A percentile compares a stretch with the other conserved stretches of the same genome.
These are phyloP conservation scores for Phytophthora chlamydospora DNA, from an alignment of 352 stramenopile genomes.

Conservation along the genomic window DNA sequence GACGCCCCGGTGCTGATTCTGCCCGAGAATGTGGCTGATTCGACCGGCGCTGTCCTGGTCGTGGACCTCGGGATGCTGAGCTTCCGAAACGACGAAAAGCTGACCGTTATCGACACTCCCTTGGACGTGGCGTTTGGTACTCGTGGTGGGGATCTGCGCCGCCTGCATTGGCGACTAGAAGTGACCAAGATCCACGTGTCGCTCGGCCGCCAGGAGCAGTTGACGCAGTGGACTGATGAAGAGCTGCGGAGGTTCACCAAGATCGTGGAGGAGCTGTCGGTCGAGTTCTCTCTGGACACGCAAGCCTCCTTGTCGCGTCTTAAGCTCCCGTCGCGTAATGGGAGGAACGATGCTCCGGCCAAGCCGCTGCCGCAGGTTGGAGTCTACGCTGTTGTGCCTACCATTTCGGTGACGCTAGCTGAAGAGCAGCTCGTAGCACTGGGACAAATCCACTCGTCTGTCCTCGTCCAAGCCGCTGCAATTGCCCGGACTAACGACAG, in stretches of 20 bases:
- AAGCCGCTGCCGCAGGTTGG: constrained; percentile 37
- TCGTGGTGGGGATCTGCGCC: constrained; percentile 20
- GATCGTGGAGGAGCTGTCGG: constrained; percentile 67
- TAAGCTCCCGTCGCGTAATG: constrained; percentile 19
- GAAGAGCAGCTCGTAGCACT: constrained; percentile 61
- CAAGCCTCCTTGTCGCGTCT: constrained; percentile 35
- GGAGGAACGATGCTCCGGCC: neutral
- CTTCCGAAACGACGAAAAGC: constrained; percentile 57
- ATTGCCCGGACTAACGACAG: constrained; percentile 16
- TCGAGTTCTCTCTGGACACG: constrained; percentile 63
- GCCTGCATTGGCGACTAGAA: constrained; percentile 64
- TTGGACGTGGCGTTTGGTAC: constrained; percentile 5
- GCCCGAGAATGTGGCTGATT: constrained; percentile 52
- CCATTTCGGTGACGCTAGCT: constrained; percentile 49
- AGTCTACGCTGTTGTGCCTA: constrained; percentile 46
- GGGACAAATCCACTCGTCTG: constrained; percentile 60
- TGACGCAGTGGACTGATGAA: constrained; percentile 47
- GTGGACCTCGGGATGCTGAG: constrained; percentile 75
- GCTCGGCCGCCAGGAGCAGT: constrained; percentile 46
- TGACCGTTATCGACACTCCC: constrained; percentile 21
- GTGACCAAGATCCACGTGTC: constrained; percentile 68
- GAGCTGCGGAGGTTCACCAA: constrained; percentile 45
- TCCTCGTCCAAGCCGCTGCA: constrained; percentile 38
- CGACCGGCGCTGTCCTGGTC: constrained; percentile 52
- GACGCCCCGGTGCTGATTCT: constrained; percentile 78